A percentile compares a stretch with the other conserved stretches of the same genome.
phyloP scores from a whole-genome alignment of 108 stramenopile genomes.

The Cyclotella atomus region DNA sequence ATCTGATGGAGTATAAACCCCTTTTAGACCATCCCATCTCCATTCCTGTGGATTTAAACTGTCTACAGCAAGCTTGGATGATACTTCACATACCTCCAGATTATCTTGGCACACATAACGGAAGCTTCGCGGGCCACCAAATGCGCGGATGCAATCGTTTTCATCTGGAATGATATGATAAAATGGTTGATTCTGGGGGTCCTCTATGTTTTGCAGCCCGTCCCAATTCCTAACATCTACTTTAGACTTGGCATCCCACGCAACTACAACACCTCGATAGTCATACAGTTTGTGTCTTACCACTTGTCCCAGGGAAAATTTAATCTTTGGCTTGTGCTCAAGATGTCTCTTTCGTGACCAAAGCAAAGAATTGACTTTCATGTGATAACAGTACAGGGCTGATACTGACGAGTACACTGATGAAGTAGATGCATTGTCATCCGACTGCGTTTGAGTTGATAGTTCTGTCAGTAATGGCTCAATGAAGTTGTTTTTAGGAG shows the following conservation, averaged over 20 bases:
- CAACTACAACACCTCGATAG: constrained; percentile 78
- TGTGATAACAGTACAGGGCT: constrained; percentile 45
- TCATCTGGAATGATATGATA: constrained; percentile 79
- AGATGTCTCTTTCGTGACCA: constrained; percentile 52
- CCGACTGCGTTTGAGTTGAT: constrained; percentile 5
- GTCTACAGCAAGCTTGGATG: constrained; percentile 58
- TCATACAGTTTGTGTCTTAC: constrained; percentile 78
- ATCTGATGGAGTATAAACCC: constrained; percentile 47
- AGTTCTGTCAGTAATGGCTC: constrained; percentile 8
- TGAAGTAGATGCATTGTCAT: constrained; percentile 5
- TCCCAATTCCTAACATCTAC: constrained; percentile 82
- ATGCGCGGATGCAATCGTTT: constrained; percentile 67
- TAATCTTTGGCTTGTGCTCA: constrained; percentile 40
- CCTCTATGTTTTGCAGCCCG: constrained; percentile 66
- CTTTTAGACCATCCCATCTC: constrained; percentile 39
- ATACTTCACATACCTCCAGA: constrained; percentile 61
- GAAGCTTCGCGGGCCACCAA: constrained; percentile 66
- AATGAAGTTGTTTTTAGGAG: constrained; percentile 35
- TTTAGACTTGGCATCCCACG: constrained; percentile 70
- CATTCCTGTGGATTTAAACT: constrained; percentile 57
- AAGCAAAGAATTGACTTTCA: constrained; percentile 60
- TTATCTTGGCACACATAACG: constrained; percentile 86
- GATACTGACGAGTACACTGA: constrained; percentile 21
- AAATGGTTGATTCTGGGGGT: constrained; percentile 76
- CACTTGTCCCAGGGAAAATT: constrained; percentile 70